Base-by-base conservation (phyloP, 2,329 filamentous ascomycete species). In the Talaromyces sp. region DNA sequence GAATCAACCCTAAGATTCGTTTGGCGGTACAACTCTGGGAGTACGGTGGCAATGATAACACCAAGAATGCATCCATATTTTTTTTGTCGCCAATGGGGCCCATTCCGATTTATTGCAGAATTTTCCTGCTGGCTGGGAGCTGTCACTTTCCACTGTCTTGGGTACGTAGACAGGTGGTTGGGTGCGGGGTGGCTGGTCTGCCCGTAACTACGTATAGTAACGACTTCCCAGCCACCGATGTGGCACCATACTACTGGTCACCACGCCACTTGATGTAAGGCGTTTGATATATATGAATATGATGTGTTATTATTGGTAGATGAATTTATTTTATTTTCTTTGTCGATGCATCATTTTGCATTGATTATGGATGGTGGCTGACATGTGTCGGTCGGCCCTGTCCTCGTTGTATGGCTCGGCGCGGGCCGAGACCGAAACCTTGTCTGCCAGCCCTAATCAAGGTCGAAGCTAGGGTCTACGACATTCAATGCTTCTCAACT, bases 151-250 rank as follows among this genome's bases (percentile, higher is more conserved):
- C 52, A 35, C 39, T 47, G 27, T 43, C 33, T 37, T 50, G 33
- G 45, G 61, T 56, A 49, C 61, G 33, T 64, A 39, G 62, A 52
- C 62, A 60, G 54, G 62, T 50, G 62, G 62, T 64, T 64, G 62
- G 62, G 62, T 45, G 35, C 61, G 61, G 65, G 65, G 61, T 61
- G 65, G 65, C 61, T 66, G 65, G 65, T 52, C n/a, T 57, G 27
- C 27, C 27, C 27, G 27, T 31, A 31, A 7, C 27, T 31, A 31
- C 27, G 27, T 31, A 47, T 62, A 27, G 22, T 50, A 35, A 39
- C 25, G 43, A n/a, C 47, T 62, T 63, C 61, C 65, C 65, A 66
- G 65, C 65, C 65, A 66, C 65, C 56, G 19, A 63, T 61, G 61
- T 66, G 65, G 45, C 61, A 52, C 47, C 43, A 39, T 39, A 1